Percentiles rank a stretch among this genome's conserved stretches.
phyloP scores from a whole-genome alignment of 2,329 filamentous ascomycete species.

The Fusarium sp. region DNA sequence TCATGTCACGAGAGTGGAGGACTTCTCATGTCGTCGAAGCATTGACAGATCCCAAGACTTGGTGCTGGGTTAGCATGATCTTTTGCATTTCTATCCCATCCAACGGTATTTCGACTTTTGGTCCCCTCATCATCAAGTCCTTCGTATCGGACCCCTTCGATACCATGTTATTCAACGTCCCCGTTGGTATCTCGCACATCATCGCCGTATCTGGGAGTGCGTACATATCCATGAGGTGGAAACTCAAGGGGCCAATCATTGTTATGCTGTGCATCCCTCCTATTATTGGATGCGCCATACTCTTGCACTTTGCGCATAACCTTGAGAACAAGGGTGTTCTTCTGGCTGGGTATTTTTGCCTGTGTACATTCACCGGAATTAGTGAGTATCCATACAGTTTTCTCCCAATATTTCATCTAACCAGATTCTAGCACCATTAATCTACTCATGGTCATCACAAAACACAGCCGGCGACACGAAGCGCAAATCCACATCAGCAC shows the following conservation, averaged over 20 bases:
- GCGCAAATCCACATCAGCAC: constrained; percentile 75
- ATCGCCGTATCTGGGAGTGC: constrained; percentile 71
- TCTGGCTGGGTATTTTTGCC: constrained; percentile 70
- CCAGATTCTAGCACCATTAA: constrained; percentile 62
- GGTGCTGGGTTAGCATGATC: constrained; percentile 70
- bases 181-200: constrained; percentile 72
- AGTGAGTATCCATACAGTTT: constrained; percentile 50
- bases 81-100: constrained; percentile 71
- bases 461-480: constrained; percentile 80
- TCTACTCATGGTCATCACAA: constrained; percentile 73
- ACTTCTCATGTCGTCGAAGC: constrained; percentile 68
- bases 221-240: constrained; percentile 67
- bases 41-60: constrained; percentile 71
- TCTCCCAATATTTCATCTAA: constrained; percentile 36
- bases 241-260: constrained; percentile 71
- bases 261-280: constrained; percentile 70
- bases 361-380: constrained; percentile 69
- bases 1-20: constrained; percentile 67
- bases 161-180: constrained; percentile 74
- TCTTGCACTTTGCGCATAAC: constrained; percentile 65
- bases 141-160: constrained; percentile 71
- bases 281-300: constrained; percentile 69
- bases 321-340: constrained; percentile 63
- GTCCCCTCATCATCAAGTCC: constrained; percentile 71
- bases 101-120: constrained; percentile 72